These are phyloP conservation scores for Pleurotus djamor DNA, from an alignment of 768 basidiomycete genomes.

Conservation along the genomic window DNA sequence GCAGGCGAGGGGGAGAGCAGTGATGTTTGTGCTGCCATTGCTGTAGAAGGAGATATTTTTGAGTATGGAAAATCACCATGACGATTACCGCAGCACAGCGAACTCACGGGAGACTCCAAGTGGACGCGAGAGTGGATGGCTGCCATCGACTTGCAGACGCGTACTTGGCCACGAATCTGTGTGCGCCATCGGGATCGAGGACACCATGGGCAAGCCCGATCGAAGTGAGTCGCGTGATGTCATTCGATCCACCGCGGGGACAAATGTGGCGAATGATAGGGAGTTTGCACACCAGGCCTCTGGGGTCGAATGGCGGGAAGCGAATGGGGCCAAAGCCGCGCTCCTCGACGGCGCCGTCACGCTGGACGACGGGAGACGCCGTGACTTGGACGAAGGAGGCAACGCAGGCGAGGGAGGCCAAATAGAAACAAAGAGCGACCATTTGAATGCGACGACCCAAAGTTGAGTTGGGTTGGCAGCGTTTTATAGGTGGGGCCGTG, in stretches of 20 bases:
- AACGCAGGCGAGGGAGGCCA: constrained; percentile 32
- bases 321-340: constrained; percentile 16
- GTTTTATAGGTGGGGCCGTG: background rate
- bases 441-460: constrained; percentile 15
- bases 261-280: constrained; percentile 43
- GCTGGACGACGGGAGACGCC: constrained; percentile 26
- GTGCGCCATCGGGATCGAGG: constrained; percentile 42
- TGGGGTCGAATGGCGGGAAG: constrained; percentile 33
- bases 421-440: constrained; percentile 23
- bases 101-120: constrained; percentile 66
- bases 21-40: constrained; percentile 45
- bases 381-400: constrained; percentile 25
- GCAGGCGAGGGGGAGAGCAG: constrained; percentile 66
- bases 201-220: constrained; percentile 58
- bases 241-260: constrained; percentile 25
- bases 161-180: constrained; percentile 66
- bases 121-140: constrained; percentile 46
- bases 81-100: background rate
- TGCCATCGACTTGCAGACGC: constrained; percentile 62
- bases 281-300: constrained; percentile 43
- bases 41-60: constrained; percentile 25
- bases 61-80: background rate
- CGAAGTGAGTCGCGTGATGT: constrained; percentile 35
- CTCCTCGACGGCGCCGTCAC: constrained; percentile 4
- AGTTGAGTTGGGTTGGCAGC: too few relatives aligned